Conservation (phyloP, 768 basidiomycete species). For the Amanita phalloides region DNA sequence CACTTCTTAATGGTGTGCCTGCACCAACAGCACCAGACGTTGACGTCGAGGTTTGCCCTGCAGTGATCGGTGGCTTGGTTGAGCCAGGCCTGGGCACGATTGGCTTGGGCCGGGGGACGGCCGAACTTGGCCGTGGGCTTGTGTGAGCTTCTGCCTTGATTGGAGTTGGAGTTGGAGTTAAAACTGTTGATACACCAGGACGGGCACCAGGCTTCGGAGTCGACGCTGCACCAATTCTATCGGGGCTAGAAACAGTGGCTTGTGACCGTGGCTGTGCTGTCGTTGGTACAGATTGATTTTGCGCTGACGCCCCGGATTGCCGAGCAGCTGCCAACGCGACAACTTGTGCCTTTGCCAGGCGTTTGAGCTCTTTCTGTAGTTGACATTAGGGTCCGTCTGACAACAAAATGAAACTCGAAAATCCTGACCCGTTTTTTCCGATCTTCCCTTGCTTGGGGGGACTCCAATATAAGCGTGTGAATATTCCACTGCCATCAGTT, state of each 20-base stretch:
- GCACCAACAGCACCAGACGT: conserved; percentile 4
- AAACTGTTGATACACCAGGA: conserved; percentile 12
- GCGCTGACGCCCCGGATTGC: neutral
- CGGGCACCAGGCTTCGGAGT: conserved; percentile 19
- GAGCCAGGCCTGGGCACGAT: conserved; percentile 21
- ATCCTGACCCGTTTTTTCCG: conserved; percentile 62
- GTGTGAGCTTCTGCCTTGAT: conserved; percentile 10
- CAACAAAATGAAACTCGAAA: conserved; percentile 5
- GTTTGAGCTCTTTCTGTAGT: conserved; percentile 61
- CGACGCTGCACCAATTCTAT: conserved; percentile 12
- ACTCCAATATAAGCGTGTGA: conserved; percentile 48
- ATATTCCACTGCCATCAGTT: conserved; percentile 49
- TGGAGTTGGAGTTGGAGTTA: conserved; percentile 12
- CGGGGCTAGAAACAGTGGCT: conserved; percentile 4
- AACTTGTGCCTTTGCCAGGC: conserved; percentile 48
- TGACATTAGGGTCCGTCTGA: neutral
- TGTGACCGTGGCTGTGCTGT: conserved; percentile 18
- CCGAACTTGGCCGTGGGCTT: conserved; percentile 15
- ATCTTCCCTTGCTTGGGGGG: conserved; percentile 68
- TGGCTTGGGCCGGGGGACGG: conserved; percentile 16
- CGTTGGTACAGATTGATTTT: conserved; percentile 13
- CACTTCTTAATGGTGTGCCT: conserved; percentile 16
- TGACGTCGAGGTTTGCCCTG: conserved; percentile 10
- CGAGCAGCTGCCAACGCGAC: neutral
- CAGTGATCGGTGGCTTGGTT: conserved; percentile 9